Base-by-base conservation (phyloP, 495 filamentous ascomycete species). In the Penicillium fimorum region DNA sequence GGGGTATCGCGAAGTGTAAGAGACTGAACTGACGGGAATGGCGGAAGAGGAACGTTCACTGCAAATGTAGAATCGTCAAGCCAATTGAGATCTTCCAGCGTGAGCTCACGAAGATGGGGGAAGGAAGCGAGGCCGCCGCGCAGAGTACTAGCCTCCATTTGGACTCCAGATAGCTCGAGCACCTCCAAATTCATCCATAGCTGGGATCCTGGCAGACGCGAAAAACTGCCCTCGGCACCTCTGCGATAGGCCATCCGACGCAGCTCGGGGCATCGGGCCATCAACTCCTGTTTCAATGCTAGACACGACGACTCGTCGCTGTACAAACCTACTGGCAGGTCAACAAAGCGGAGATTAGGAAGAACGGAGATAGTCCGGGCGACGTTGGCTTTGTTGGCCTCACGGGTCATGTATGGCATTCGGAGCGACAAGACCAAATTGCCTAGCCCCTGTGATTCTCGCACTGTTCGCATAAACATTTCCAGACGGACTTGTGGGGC, bases 331-430 rank as follows among this genome's bases (percentile, higher is more conserved):
- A 67, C 61, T 12, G 94, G 93, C 13, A 98, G 77, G 71, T 98
- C 94, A 57, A 96, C 87, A 69, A 93, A 97, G 65, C 83, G 87
- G 4, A 97, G 79, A 58, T 91, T 87, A 18, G 90, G 89, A n/a
- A 89, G 75, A 1, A 94, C 88, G 33, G 89, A 90, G 37, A 97
- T 86, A 20, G 87, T 90, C 42, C 91, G 84, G 15, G 94, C 94
- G 50, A 96, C 82, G 55, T 90, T 87, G 35, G 88, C 78, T 69
- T 91, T 92, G 75, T 82, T 88, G 7, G 87, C 87, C 72, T 97
- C 93, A 42, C 94, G 85, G 44, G 91, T 87, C 94, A 96, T 96
- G 70, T 96, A 97, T n/a, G 94, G 90, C 63, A 89, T 87, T 74
- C 96, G 93, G 51, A 98, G 75, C 53, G 86, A 89, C 56, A 87